Percentiles rank a stretch among this genome's conserved stretches.
These are phyloP conservation scores for Sapria himalayana DNA, from an alignment of 345 rosid genomes.

Conservation along the genomic window DNA sequence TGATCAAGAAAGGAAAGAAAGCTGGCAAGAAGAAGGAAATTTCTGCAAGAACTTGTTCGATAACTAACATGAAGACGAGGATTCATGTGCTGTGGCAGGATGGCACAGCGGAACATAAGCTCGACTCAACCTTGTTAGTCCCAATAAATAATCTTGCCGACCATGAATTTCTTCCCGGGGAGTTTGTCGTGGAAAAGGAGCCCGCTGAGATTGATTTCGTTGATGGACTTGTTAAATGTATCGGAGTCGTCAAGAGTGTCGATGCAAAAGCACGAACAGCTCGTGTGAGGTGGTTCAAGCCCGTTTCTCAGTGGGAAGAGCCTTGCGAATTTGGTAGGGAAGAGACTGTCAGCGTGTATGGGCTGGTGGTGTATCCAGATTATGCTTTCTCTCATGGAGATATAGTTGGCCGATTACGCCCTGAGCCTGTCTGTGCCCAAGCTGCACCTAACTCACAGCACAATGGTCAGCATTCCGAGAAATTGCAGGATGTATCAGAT, in stretches of 20 bases:
- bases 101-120: slow-evolving; percentile 33
- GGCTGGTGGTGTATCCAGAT: slow-evolving; percentile 87
- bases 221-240: slow-evolving; percentile 48
- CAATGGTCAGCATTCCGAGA: slow-evolving; percentile 14
- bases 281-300: slow-evolving; percentile 67
- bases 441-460: too few species aligned
- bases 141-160: slow-evolving; percentile 96
- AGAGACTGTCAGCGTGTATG: slow-evolving; percentile 84
- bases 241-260: slow-evolving; percentile 74
- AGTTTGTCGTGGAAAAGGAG: slow-evolving; percentile 83
- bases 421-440: slow-evolving; percentile 27
- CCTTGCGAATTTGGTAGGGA: slow-evolving; percentile 75
- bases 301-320: slow-evolving; percentile 51
- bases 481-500: slow-evolving; percentile 9
- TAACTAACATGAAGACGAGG: slow-evolving; percentile 41
- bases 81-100: slow-evolving; percentile 93
- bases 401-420: slow-evolving; percentile 62
- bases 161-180: slow-evolving; percentile 85
- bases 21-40: slow-evolving; percentile 62
- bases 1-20: slow-evolving; percentile 65
- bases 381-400: slow-evolving; percentile 94
- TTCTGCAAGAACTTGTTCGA: slow-evolving; percentile 65
- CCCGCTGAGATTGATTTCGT: slow-evolving; percentile 45
- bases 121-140: slow-evolving; percentile 40
- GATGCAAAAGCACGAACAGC: slow-evolving; percentile 90